A percentile compares a stretch with the other conserved stretches of the same genome.
Evolutionary conservation across 495 filamentous ascomycete genomes (phyloP).

Genomic region (Trichocladium antarcticum): DNA sequence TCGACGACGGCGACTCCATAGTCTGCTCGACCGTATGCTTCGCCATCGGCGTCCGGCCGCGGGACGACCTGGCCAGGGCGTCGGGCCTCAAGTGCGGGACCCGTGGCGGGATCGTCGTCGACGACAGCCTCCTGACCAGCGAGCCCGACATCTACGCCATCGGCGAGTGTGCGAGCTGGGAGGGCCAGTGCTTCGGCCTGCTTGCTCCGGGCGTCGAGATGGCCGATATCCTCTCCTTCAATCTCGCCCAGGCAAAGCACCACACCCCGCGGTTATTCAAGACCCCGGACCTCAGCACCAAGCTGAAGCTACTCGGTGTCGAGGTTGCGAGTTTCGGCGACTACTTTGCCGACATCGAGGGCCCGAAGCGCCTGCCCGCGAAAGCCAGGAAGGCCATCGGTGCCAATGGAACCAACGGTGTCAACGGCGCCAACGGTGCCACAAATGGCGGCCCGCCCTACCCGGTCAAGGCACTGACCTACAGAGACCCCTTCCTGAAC

Average conservation of each 20-base stretch:
- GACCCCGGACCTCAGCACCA: slow-evolving; percentile 83
- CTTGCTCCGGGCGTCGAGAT: slow-evolving; percentile 94
- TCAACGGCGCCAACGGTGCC: slow-evolving; percentile 35
- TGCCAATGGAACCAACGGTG: slow-evolving; percentile 42
- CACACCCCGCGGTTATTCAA: slow-evolving; percentile 64
- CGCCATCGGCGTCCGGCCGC: slow-evolving; percentile 77
- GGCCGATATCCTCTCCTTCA: slow-evolving; percentile 93
- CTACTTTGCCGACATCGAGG: slow-evolving; percentile 89
- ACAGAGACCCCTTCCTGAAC: slow-evolving; percentile 87
- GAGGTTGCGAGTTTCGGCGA: slow-evolving; percentile 95
- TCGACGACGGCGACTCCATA: slow-evolving; percentile 78
- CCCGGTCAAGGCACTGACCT: slow-evolving; percentile 75
- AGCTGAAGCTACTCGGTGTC: slow-evolving; percentile 84
- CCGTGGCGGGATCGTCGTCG: slow-evolving; percentile 67
- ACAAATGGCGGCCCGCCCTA: slow-evolving; percentile 30
- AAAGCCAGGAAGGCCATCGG: slow-evolving; percentile 28
- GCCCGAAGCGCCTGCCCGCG: slow-evolving; percentile 62
- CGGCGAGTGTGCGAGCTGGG: slow-evolving; percentile 91
- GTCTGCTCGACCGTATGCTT: slow-evolving; percentile 82
- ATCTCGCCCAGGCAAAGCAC: slow-evolving; percentile 71
- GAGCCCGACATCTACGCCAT: slow-evolving; percentile 73
- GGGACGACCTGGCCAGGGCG: slow-evolving; percentile 66
- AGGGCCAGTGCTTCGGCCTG: slow-evolving; percentile 84
- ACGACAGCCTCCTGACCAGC: slow-evolving; percentile 60
- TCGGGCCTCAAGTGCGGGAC: slow-evolving; percentile 65